These are phyloP conservation scores for Ananas comosus DNA, from an alignment of 176 grass and related monocot genomes.

Conservation along the genomic window DNA sequence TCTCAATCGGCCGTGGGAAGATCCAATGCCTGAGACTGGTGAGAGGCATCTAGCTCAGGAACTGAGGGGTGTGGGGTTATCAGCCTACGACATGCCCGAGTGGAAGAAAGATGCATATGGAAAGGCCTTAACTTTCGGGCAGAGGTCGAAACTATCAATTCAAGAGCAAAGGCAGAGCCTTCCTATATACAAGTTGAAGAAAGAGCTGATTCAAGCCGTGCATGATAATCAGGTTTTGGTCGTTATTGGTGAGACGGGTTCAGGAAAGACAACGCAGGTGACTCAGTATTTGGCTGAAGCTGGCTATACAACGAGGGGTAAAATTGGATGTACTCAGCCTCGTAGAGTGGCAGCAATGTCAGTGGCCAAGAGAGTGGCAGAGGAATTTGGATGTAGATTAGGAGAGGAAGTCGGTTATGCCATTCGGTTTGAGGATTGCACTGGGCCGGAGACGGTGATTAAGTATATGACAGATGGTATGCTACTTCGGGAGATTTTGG, in stretches of 20 bases:
- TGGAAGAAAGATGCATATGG: constrained; percentile 98
- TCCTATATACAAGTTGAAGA: constrained; percentile 88
- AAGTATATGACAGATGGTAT: constrained; percentile 99
- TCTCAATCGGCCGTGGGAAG: constrained; percentile 95
- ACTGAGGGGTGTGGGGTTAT: constrained; percentile 73
- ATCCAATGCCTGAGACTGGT: constrained; percentile 84
- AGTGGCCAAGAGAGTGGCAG: constrained; percentile 87
- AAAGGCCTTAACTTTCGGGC: constrained; percentile 81
- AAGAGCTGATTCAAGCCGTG: constrained; percentile 89
- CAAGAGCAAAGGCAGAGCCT: constrained; percentile 90
- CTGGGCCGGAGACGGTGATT: constrained; percentile 82
- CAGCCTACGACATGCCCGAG: constrained; percentile 91
- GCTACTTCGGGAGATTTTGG: constrained; percentile 92
- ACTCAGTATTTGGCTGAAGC: constrained; percentile 90
- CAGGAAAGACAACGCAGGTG: constrained; percentile 92
- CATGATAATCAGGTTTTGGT: constrained; percentile 95
- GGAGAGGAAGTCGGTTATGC: constrained; percentile 96
- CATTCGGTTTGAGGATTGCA: constrained; percentile 92
- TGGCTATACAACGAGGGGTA: constrained; percentile 84
- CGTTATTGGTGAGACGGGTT: constrained; percentile 92
- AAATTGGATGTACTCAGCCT: constrained; percentile 95
- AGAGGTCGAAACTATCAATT: constrained; percentile 76
- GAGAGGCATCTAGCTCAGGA: constrained; percentile 86
- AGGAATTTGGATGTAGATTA: constrained; percentile 85
- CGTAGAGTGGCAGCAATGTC: constrained; percentile 90